Percentiles rank a stretch among this genome's conserved stretches.
Conservation (phyloP, 2,329 filamentous ascomycete species). For the Colletotrichum phormii region DNA sequence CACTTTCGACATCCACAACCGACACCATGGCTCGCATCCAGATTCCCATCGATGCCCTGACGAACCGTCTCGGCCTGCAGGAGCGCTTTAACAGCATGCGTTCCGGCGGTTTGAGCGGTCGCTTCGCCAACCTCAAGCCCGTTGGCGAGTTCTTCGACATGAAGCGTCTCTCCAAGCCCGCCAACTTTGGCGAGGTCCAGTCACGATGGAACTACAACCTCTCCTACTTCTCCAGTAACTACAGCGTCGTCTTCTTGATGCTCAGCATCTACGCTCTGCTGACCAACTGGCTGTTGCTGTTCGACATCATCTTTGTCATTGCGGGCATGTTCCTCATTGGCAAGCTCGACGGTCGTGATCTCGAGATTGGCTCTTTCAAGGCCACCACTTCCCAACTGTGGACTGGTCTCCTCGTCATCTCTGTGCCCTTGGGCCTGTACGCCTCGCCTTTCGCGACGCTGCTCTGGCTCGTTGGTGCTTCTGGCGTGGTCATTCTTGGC, state of each 20-base stretch:
- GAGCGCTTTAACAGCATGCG: slow-evolving; percentile 89
- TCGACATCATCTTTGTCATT: slow-evolving; percentile 90
- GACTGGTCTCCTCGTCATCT: slow-evolving; percentile 84
- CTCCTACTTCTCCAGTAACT: slow-evolving; percentile 98
- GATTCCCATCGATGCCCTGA: slow-evolving; percentile 91
- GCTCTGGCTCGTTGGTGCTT: slow-evolving; percentile 96
- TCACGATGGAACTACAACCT: slow-evolving; percentile 97
- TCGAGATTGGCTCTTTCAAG: slow-evolving; percentile 85
- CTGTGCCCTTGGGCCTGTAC: slow-evolving; percentile 86
- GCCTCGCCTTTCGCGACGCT: slow-evolving; percentile 86
- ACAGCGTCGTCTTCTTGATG: slow-evolving; percentile 93
- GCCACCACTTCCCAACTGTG: slow-evolving; percentile 95
- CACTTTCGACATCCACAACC: background rate
- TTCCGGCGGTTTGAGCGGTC: slow-evolving; percentile 79
- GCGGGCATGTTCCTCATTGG: slow-evolving; percentile 92
- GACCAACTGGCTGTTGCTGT: slow-evolving; percentile 86
- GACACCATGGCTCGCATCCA: slow-evolving; percentile 83
- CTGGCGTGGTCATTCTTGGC: slow-evolving; percentile 91
- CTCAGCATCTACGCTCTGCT: slow-evolving; percentile 95
- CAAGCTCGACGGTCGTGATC: slow-evolving; percentile 87
- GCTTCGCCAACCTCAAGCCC: slow-evolving; percentile 93
- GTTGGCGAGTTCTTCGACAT: slow-evolving; percentile 94
- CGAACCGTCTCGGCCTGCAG: slow-evolving; percentile 86
- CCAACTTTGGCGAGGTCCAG: slow-evolving; percentile 90
- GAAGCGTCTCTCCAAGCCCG: slow-evolving; percentile 94